A percentile compares a stretch with the other conserved stretches of the same genome.
Evolutionary conservation across 179 eudicot genomes (phyloP).

Genomic region (Silene noctiflora): DNA sequence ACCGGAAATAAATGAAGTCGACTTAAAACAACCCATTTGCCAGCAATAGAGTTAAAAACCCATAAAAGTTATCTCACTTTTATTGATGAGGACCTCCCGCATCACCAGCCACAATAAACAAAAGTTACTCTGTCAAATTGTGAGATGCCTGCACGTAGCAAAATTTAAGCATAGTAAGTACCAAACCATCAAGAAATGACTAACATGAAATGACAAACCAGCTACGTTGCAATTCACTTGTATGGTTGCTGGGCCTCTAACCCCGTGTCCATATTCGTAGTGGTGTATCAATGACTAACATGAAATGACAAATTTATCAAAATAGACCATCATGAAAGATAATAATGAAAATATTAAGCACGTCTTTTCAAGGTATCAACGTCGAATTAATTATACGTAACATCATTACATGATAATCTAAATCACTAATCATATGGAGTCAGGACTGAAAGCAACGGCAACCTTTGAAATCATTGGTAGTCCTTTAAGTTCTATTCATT

Average conservation of each 20-base stretch:
- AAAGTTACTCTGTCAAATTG: neutral
- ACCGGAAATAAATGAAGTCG: too few relatives aligned
- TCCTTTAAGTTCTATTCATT: neutral
- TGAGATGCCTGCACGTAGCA: neutral
- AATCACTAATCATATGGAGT: constrained; percentile 16
- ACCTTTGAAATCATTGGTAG: constrained; percentile 19
- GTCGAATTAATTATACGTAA: constrained; percentile 1
- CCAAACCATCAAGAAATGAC: neutral
- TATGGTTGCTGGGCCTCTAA: neutral
- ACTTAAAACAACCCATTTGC: too few relatives aligned
- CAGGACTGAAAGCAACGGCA: constrained; percentile 5
- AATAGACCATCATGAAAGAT: neutral
- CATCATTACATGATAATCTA: constrained; percentile 16
- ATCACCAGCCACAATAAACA: neutral
- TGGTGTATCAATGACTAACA: neutral
- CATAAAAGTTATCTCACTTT: too few relatives aligned
- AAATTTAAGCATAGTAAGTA: neutral
- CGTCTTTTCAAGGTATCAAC: constrained; percentile 9
- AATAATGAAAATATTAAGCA: constrained; percentile 15
- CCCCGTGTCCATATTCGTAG: neutral
- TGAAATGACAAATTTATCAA: constrained; percentile 6
- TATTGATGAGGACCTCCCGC: neutral
- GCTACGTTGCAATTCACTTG: neutral
- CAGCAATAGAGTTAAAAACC: too few relatives aligned
- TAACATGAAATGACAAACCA: neutral